phyloP scores from a whole-genome alignment of 805 yeast species.

The Maudiozyma pseudohumilis region DNA sequence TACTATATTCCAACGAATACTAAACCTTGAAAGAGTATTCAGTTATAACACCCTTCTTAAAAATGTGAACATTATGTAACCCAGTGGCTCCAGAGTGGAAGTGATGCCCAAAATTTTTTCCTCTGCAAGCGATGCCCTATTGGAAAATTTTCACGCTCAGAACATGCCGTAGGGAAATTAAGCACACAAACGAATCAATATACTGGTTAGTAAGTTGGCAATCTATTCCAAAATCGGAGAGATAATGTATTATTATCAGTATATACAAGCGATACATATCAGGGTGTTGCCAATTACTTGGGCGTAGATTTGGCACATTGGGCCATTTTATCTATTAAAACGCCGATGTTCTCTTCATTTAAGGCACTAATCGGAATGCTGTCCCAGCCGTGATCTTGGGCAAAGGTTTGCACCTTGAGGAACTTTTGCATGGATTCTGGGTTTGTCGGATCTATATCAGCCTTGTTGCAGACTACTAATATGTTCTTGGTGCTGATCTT shows the following conservation, averaged over 20 bases:
- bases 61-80: no score
- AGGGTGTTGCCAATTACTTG: no score
- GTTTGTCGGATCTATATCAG: slow-evolving; percentile 48
- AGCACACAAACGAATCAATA: not conserved
- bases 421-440: slow-evolving; percentile 40
- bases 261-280: no score
- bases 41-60: no score
- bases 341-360: slow-evolving; percentile 60
- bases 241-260: no score
- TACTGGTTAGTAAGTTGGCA: no score
- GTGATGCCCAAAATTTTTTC: not conserved
- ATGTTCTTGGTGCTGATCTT: slow-evolving; percentile 53
- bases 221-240: no score
- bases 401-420: slow-evolving; percentile 34
- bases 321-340: slow-evolving; percentile 63
- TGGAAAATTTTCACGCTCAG: slow-evolving; percentile 12
- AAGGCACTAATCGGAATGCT: slow-evolving; percentile 79
- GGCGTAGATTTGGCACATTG: slow-evolving; percentile 30
- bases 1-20: no score
- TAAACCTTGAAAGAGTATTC: no score
- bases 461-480: slow-evolving; percentile 87
- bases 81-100: not conserved
- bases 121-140: slow-evolving; percentile 14
- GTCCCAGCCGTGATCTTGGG: slow-evolving; percentile 46
- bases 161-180: not conserved